These are phyloP conservation scores for Acacia melanoxylon DNA, from an alignment of 306 rosid species.

Conservation along the genomic window DNA sequence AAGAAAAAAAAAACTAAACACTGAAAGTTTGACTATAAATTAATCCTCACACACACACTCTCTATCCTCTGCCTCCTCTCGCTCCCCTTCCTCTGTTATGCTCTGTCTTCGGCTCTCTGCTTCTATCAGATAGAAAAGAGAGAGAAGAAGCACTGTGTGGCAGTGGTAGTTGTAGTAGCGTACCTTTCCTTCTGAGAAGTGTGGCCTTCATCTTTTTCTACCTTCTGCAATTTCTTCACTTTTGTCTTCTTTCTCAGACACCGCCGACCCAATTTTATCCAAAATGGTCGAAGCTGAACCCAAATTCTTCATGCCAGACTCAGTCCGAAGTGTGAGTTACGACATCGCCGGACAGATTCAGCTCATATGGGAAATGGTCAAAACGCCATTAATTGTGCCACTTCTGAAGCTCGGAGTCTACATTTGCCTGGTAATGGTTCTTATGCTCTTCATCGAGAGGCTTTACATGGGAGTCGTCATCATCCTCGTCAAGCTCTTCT, in stretches of 20 bases:
- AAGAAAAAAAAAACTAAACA: too few species aligned
- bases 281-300: slow-evolving; percentile 64
- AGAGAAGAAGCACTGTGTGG: slow-evolving; percentile 39
- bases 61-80: slow-evolving; percentile 31
- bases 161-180: background rate
- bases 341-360: slow-evolving; percentile 63
- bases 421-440: slow-evolving; percentile 76
- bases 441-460: slow-evolving; percentile 90
- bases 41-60: slow-evolving; percentile 33
- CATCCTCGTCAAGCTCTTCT: slow-evolving; percentile 76
- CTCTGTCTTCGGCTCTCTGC: slow-evolving; percentile 42
- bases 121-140: slow-evolving; percentile 30
- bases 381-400: slow-evolving; percentile 93
- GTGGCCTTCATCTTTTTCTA: background rate
- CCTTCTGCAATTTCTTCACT: background rate
- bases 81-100: slow-evolving; percentile 24
- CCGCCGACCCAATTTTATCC: background rate
- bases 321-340: slow-evolving; percentile 54
- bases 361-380: slow-evolving; percentile 79
- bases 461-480: slow-evolving; percentile 95
- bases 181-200: slow-evolving; percentile 16
- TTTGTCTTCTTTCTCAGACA: background rate
- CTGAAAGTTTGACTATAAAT: slow-evolving; percentile 64
- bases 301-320: slow-evolving; percentile 57
- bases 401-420: slow-evolving; percentile 61